phyloP scores from a whole-genome alignment of 169 alveolate genomes.

The Eimeria mitis region DNA sequence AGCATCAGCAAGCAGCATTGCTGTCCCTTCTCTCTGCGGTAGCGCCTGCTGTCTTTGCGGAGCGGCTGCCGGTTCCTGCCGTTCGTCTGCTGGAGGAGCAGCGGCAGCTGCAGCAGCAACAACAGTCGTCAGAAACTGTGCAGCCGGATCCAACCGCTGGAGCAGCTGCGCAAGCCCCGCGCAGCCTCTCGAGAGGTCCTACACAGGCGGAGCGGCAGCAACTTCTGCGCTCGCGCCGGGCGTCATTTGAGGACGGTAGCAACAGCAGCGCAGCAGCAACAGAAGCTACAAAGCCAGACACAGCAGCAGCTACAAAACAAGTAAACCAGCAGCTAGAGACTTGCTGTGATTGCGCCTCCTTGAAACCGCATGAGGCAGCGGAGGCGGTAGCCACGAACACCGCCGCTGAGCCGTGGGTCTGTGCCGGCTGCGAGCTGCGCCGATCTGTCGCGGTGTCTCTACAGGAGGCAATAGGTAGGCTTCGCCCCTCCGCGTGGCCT shows the following conservation, averaged over 20 bases:
- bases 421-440: conserved; percentile 74
- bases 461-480: conserved; percentile 58
- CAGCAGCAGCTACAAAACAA: not conserved
- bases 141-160: not conserved
- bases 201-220: not conserved
- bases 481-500: conserved; percentile 65
- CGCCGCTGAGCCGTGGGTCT: conserved; percentile 37
- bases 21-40: conserved; percentile 50
- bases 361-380: not conserved
- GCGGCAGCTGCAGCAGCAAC: conserved; percentile 22
- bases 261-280: conserved; percentile 18
- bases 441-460: conserved; percentile 30
- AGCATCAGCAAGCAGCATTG: conserved; percentile 52
- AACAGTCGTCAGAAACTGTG: not conserved
- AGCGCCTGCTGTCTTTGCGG: conserved; percentile 73
- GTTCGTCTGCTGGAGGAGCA: conserved; percentile 16
- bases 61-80: conserved; percentile 40
- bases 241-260: not conserved
- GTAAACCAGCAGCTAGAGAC: not conserved
- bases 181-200: not conserved
- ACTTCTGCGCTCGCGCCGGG: conserved; percentile 7
- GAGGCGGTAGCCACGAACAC: conserved; percentile 33
- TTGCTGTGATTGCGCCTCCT: conserved; percentile 31
- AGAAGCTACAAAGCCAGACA: not conserved
- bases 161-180: not conserved